Evolutionary conservation across 345 rosid species (phyloP).

Genomic region (Lepidium africanum): DNA sequence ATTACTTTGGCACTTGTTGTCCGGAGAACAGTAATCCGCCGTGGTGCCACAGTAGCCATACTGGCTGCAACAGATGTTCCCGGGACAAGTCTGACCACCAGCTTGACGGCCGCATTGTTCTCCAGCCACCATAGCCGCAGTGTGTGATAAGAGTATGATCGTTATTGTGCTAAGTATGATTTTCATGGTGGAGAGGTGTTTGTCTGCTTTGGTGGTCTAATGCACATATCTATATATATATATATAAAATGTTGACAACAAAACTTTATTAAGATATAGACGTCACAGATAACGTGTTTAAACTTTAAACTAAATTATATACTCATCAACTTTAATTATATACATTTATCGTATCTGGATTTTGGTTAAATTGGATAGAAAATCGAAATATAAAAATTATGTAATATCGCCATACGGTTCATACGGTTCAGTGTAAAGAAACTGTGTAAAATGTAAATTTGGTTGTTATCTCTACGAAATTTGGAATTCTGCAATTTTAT

Average conservation of each 20-base stretch:
- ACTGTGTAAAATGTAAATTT: background rate
- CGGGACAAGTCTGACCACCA: constrained; percentile 29
- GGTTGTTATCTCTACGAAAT: background rate
- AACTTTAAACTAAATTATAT: too few species aligned
- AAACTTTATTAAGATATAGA: background rate
- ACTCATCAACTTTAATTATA: background rate
- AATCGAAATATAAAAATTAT: background rate
- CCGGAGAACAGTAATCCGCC: constrained; percentile 33
- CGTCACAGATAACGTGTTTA: background rate
- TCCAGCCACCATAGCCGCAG: constrained; percentile 11
- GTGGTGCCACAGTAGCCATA: constrained; percentile 33
- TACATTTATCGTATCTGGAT: background rate
- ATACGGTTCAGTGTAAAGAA: too few species aligned
- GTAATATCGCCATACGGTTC: too few species aligned
- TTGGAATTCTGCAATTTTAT: background rate
- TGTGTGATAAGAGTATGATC: constrained; percentile 3
- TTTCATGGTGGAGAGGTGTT: constrained; percentile 10
- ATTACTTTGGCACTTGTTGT: constrained; percentile 32
- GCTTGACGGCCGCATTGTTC: constrained; percentile 34
- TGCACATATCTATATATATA: background rate
- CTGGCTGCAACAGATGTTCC: constrained; percentile 34
- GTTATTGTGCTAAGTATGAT: background rate
- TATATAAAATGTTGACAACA: background rate
- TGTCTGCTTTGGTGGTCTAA: background rate
- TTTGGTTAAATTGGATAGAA: background rate